Evolutionary conservation across 1,139 yeast genomes (phyloP).

Genomic region (Sugiyamaella neomexicana): DNA sequence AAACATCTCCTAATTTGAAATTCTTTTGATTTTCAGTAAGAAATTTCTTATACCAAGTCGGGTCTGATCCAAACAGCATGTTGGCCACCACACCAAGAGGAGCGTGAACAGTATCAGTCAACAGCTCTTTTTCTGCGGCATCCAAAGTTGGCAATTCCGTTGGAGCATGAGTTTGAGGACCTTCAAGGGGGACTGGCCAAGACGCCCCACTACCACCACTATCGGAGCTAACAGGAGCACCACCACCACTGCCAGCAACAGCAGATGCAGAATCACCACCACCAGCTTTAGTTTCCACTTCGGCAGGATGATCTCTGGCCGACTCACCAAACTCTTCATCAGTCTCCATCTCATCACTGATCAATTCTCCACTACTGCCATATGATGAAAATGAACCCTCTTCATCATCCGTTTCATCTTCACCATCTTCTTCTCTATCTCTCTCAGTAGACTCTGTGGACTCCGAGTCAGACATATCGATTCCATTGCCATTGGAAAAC

Average conservation of each 20-base stretch:
- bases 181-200: constrained; percentile 45
- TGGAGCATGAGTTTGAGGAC: constrained; percentile 59
- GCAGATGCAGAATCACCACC: background rate
- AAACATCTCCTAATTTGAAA: constrained; percentile 61
- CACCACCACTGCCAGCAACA: background rate
- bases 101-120: constrained; percentile 62
- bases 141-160: constrained; percentile 52
- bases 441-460: constrained; percentile 3
- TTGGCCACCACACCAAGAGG: constrained; percentile 79
- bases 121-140: constrained; percentile 60
- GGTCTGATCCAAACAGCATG: constrained; percentile 73
- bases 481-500: constrained; percentile 27
- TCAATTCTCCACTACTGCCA: constrained; percentile 18
- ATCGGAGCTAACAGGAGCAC: constrained; percentile 14
- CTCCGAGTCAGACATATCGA: constrained; percentile 21
- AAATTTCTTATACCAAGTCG: constrained; percentile 52
- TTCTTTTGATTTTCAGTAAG: constrained; percentile 70
- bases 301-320: constrained; percentile 20
- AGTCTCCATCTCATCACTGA: constrained; percentile 21
- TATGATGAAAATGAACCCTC: constrained; percentile 19
- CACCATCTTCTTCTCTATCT: constrained; percentile 22
- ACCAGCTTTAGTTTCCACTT: constrained; percentile 3
- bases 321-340: constrained; percentile 28
- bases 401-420: constrained; percentile 21
- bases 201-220: background rate